phyloP scores from a whole-genome alignment of 2,329 filamentous ascomycete genomes.

The Sarocladiaceae sp. region DNA sequence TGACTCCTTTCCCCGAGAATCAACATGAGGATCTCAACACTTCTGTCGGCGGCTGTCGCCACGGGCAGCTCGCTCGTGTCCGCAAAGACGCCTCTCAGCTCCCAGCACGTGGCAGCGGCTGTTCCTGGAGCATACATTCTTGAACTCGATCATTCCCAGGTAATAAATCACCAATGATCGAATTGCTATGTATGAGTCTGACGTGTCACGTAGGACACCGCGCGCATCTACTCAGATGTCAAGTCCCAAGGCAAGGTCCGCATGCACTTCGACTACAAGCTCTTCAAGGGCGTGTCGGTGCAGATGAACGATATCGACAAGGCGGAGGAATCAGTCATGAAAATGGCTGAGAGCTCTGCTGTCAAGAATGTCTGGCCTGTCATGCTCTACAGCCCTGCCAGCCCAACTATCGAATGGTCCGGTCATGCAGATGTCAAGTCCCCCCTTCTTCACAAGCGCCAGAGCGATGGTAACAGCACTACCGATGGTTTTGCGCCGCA shows the following conservation, averaged over 20 bases:
- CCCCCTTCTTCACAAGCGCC: constrained; percentile 11
- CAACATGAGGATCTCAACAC: constrained; percentile 12
- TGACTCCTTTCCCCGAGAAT: no score
- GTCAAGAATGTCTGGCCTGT: constrained; percentile 47
- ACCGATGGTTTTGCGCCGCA: constrained; percentile 42
- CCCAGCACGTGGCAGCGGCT: background rate
- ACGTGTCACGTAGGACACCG: constrained; percentile 28
- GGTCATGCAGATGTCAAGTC: constrained; percentile 22
- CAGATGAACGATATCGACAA: constrained; percentile 41
- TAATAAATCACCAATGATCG: constrained; percentile 22
- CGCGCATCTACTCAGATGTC: constrained; percentile 32
- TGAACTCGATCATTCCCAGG: constrained; percentile 38
- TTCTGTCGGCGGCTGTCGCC: constrained; percentile 14
- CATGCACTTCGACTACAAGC: constrained; percentile 41
- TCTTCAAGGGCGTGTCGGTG: constrained; percentile 50
- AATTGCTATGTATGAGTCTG: background rate
- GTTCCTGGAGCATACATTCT: constrained; percentile 17
- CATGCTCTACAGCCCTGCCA: constrained; percentile 36
- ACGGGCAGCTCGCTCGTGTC: constrained; percentile 12
- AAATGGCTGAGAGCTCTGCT: constrained; percentile 33
- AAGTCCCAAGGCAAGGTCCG: constrained; percentile 35
- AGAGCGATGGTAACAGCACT: constrained; percentile 14
- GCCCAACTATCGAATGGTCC: constrained; percentile 38
- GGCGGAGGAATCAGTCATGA: constrained; percentile 34
- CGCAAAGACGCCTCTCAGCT: background rate